Evolutionary conservation across 140 eudicot genomes (phyloP).

Genomic region (Ambrosia hybrid): DNA sequence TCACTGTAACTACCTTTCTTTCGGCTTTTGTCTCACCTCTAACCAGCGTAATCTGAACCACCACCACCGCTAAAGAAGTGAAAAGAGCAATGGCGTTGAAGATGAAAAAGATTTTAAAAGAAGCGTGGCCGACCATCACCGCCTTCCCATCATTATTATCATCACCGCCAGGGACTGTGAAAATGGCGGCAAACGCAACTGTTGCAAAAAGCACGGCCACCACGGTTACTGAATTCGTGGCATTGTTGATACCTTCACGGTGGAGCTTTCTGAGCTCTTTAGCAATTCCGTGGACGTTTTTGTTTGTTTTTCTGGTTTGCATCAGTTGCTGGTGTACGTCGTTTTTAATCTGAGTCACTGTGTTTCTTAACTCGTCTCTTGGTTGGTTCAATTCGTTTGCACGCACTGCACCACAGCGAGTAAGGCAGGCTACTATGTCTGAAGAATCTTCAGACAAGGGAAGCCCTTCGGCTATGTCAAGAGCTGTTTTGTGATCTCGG

Average conservation of each 20-base stretch:
- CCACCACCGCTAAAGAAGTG: conserved; percentile 87
- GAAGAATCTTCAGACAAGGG: conserved; percentile 71
- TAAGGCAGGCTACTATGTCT: conserved; percentile 51
- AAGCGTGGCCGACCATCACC: conserved; percentile 45
- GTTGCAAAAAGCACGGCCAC: conserved; percentile 81
- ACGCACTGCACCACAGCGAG: conserved; percentile 70
- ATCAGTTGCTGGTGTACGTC: conserved; percentile 70
- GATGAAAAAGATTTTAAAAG: conserved; percentile 71
- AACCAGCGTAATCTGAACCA: conserved; percentile 80
- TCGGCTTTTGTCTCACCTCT: conserved; percentile 82
- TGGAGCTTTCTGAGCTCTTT: conserved; percentile 74
- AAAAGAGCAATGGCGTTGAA: conserved; percentile 78
- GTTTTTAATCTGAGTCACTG: conserved; percentile 78
- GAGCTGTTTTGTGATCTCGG: conserved; percentile 82
- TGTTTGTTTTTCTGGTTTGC: conserved; percentile 60
- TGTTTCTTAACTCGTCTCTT: conserved; percentile 71
- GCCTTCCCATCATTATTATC: conserved; percentile 40
- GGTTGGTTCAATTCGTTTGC: conserved; percentile 93
- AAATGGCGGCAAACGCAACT: conserved; percentile 74
- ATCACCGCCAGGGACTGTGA: conserved; percentile 76
- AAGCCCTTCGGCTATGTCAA: conserved; percentile 86
- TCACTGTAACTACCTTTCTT: conserved; percentile 65
- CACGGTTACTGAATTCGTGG: conserved; percentile 72
- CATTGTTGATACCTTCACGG: conserved; percentile 68
- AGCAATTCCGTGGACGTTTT: conserved; percentile 60